Evolutionary conservation across 73 alveolate species (phyloP), one percentile per base, ranked within the genome.

Genomic region (Paramecium octaurelia): DNA sequence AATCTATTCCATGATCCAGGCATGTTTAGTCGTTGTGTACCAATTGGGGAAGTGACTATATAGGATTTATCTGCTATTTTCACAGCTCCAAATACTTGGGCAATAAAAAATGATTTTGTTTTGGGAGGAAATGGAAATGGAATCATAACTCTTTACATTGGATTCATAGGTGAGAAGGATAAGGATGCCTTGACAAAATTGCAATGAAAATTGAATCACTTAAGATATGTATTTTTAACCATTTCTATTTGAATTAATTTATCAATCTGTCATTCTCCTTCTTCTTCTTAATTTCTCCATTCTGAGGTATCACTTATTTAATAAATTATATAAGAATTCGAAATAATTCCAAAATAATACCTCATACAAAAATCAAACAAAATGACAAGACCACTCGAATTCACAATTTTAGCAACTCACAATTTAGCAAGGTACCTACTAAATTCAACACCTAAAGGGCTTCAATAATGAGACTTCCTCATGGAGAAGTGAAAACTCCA

Each of bases 401-500:
- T 80, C 23, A 80, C 70, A 80, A 43, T 80, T 10, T 12, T 44
- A 42, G 57, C 46, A 18, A 23, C 70, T 40, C 57, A 80, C 18
- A 40, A 80, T 24, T 23, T 31, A 6, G 91, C 91, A 24, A 42
- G 91, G 91, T 80, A 75, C 14, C 20, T 20, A 70, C 8, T 70
- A 35, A 42, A 23, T 27, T 43, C 20, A 20, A 58, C 8, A 8
- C 31, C 42, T 73, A 46, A 31, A 64, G 99, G 23, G 99, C 99
- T 31, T 92, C 99, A 4, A 93, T 94, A 10, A 80, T 99, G 69
- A 96, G 99, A 20, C 95, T 99, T 24, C 99, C 99, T 10, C 99
- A 99, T 93, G 99, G 99, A 23, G 96, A 95, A 58, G 99, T 99
- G 20, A 70, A 95, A 69, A 98, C 99, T 16, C 99, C 99, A 3